Percentiles rank a stretch among this genome's conserved stretches.
Evolutionary conservation across 345 rosid genomes (phyloP).

Genomic region (Pistacia vera): DNA sequence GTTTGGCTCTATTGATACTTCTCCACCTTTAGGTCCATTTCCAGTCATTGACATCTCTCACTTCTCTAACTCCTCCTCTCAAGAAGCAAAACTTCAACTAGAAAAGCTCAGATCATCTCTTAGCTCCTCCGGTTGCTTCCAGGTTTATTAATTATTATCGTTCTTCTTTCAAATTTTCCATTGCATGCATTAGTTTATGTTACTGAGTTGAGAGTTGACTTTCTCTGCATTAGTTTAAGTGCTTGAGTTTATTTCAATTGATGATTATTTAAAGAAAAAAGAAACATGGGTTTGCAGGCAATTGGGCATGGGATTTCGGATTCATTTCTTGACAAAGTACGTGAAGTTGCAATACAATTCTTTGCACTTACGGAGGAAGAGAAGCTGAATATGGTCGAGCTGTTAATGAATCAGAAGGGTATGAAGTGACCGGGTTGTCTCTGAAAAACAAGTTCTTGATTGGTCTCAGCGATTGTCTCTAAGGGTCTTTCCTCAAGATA

Average conservation of each 20-base stretch:
- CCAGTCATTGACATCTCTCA: constrained; percentile 34
- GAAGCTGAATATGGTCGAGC: constrained; percentile 40
- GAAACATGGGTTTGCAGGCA: constrained; percentile 25
- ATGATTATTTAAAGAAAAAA: too few species aligned
- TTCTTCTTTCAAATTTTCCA: background rate
- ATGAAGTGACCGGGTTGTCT: constrained; percentile 45
- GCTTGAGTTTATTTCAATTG: background rate
- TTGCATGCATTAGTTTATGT: too few species aligned
- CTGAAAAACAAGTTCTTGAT: constrained; percentile 45
- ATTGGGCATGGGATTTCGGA: constrained; percentile 49
- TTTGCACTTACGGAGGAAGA: constrained; percentile 43
- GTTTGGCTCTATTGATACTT: constrained; percentile 19
- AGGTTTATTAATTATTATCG: constrained; percentile 26
- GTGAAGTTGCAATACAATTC: constrained; percentile 35
- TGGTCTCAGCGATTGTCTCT: constrained; percentile 51
- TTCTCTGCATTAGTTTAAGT: too few species aligned
- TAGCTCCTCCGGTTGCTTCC: constrained; percentile 47
- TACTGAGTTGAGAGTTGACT: too few species aligned
- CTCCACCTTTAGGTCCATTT: constrained; percentile 13
- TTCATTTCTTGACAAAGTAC: constrained; percentile 45
- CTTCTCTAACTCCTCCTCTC: constrained; percentile 11
- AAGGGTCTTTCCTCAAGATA: constrained; percentile 41
- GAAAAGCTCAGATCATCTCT: constrained; percentile 38
- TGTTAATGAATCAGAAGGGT: constrained; percentile 43
- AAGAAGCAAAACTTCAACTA: constrained; percentile 20